phyloP scores from a whole-genome alignment of 441 rosid species.

The Manihot esculenta region DNA sequence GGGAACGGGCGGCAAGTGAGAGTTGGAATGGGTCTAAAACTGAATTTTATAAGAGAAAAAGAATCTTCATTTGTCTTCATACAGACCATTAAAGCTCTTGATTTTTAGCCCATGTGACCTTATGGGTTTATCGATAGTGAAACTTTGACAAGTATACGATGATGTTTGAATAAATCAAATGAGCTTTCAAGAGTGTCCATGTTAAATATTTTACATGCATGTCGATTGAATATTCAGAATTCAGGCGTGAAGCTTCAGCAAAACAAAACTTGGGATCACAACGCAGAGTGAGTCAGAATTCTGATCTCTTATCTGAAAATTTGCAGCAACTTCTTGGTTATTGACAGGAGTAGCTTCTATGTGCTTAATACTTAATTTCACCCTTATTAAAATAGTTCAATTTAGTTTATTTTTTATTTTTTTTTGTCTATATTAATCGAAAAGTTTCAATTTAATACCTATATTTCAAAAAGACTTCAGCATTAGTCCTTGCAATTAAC shows the following conservation, averaged over 20 bases:
- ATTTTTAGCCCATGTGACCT: neutral
- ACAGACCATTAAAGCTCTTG: neutral
- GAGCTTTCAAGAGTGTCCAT: neutral
- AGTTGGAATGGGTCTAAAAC: slow-evolving; percentile 24
- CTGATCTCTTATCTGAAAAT: neutral
- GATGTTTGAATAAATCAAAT: slow-evolving; percentile 6
- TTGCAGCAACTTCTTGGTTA: neutral
- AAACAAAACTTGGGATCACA: slow-evolving; percentile 11
- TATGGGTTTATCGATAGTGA: neutral
- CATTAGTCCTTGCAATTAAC: too few relatives aligned
- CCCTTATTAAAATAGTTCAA: too few relatives aligned
- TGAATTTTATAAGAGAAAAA: neutral
- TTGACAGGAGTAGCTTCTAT: neutral
- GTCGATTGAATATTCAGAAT: neutral
- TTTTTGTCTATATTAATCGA: too few relatives aligned
- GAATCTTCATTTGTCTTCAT: slow-evolving; percentile 9
- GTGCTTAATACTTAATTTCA: too few relatives aligned
- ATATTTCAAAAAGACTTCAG: too few relatives aligned
- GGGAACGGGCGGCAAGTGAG: slow-evolving; percentile 19
- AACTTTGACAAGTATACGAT: neutral
- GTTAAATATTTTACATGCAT: neutral
- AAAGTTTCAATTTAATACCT: too few relatives aligned
- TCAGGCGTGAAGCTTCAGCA: too few relatives aligned
- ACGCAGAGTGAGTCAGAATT: neutral
- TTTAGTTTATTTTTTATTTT: too few relatives aligned